These are phyloP conservation scores for Phialocephala sp. DNA, from an alignment of 2,329 filamentous ascomycete genomes.

Conservation along the genomic window DNA sequence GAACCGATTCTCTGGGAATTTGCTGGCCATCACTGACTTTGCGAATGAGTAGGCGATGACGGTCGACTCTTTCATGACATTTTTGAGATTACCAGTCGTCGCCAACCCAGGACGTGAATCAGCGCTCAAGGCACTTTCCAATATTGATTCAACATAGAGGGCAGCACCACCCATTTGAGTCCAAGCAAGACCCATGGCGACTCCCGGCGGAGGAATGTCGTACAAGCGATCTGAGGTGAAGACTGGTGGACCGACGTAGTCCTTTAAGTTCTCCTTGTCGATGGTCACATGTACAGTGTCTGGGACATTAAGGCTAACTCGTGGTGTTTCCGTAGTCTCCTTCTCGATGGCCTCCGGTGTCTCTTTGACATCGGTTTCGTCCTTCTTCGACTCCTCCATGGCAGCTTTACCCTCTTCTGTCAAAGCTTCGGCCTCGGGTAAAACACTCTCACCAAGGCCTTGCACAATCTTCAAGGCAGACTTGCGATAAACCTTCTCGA, in stretches of 20 bases:
- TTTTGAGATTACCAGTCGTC: slow-evolving; percentile 92
- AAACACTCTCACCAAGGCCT: slow-evolving; percentile 83
- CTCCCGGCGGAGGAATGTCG: slow-evolving; percentile 89
- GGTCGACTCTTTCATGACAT: slow-evolving; percentile 98
- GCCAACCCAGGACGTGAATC: slow-evolving; percentile 80
- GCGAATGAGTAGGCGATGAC: slow-evolving; percentile 95
- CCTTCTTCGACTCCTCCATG: slow-evolving; percentile 72
- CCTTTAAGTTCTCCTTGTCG: slow-evolving; percentile 86
- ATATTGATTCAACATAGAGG: slow-evolving; percentile 95
- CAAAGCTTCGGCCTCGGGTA: slow-evolving; percentile 80
- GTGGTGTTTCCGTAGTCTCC: slow-evolving; percentile 68
- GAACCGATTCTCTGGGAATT: slow-evolving; percentile 90
- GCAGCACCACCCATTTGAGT: slow-evolving; percentile 96
- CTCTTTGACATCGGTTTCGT: slow-evolving; percentile 66
- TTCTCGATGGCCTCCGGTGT: slow-evolving; percentile 58
- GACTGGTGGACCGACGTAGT: slow-evolving; percentile 94
- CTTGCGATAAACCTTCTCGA: slow-evolving; percentile 98
- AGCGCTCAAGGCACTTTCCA: slow-evolving; percentile 80
- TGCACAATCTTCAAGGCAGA: slow-evolving; percentile 96
- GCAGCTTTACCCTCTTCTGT: slow-evolving; percentile 87
- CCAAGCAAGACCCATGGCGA: slow-evolving; percentile 98
- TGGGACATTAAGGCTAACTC: slow-evolving; percentile 81
- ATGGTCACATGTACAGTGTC: slow-evolving; percentile 87
- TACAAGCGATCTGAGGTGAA: slow-evolving; percentile 97
- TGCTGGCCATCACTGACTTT: slow-evolving; percentile 83